Evolutionary conservation across 2,329 filamentous ascomycete genomes (phyloP).

Genomic region (Uncinocarpus reesii): DNA sequence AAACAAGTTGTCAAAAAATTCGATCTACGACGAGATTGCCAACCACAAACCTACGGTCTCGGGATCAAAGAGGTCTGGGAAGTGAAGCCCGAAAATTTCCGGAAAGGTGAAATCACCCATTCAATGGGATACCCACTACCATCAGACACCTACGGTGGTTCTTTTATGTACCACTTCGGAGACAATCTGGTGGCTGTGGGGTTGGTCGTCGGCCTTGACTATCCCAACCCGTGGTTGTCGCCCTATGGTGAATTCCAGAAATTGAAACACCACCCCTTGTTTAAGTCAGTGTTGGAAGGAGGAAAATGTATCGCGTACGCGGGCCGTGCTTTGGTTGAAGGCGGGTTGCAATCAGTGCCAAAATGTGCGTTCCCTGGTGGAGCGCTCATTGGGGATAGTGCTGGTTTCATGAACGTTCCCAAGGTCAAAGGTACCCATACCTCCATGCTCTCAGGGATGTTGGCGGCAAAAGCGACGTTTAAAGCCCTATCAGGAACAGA

Average conservation of each 20-base stretch:
- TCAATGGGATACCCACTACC: slow-evolving; percentile 87
- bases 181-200: slow-evolving; percentile 92
- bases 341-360: slow-evolving; percentile 93
- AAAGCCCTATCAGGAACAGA: slow-evolving; percentile 51
- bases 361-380: slow-evolving; percentile 95
- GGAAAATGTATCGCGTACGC: slow-evolving; percentile 97
- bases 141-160: slow-evolving; percentile 83
- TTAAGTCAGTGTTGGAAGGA: slow-evolving; percentile 75
- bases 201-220: slow-evolving; percentile 86
- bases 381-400: slow-evolving; percentile 88
- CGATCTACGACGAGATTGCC: slow-evolving; percentile 75
- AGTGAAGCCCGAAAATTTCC: slow-evolving; percentile 82
- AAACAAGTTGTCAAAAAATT: slow-evolving; percentile 95
- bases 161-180: slow-evolving; percentile 99
- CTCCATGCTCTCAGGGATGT: slow-evolving; percentile 93
- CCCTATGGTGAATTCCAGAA: slow-evolving; percentile 97
- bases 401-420: slow-evolving; percentile 91
- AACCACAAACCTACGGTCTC: slow-evolving; percentile 89
- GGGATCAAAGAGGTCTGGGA: slow-evolving; percentile 98
- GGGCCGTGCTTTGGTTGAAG: slow-evolving; percentile 81
- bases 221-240: slow-evolving; percentile 90
- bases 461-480: slow-evolving; percentile 86
- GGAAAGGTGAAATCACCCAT: slow-evolving; percentile 74
- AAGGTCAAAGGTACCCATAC: slow-evolving; percentile 99
- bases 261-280: slow-evolving; percentile 94